A percentile compares a stretch with the other conserved stretches of the same genome.
Conservation (phyloP, 179 eudicot species). For the Spinacia oleracea region DNA sequence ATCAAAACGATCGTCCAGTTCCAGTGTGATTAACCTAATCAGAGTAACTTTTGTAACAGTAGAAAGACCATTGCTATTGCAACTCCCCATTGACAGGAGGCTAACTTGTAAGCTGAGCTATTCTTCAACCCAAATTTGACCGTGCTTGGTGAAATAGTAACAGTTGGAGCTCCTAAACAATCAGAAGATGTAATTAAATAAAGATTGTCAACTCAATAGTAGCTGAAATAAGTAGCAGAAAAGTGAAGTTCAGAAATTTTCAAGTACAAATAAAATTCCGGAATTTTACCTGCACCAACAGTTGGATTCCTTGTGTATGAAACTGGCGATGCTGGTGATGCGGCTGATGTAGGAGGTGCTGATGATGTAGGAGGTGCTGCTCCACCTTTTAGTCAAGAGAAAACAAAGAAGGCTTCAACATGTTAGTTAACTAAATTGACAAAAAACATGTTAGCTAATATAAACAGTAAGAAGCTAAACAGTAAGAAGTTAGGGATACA, state of each 20-base stretch:
- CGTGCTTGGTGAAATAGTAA: conserved; percentile 46
- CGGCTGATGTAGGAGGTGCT: conserved; percentile 40
- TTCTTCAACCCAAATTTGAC: conserved; percentile 39
- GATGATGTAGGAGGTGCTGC: conserved; percentile 45
- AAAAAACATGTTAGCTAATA: not conserved
- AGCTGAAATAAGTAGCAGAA: no score
- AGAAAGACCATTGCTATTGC: conserved; percentile 25
- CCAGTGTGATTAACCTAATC: not conserved
- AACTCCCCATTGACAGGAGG: conserved; percentile 25
- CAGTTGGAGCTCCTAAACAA: conserved; percentile 52
- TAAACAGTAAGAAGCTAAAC: not conserved
- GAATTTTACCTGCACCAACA: conserved; percentile 33
- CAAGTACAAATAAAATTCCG: not conserved
- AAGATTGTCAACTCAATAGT: not conserved
- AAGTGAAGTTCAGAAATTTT: not conserved
- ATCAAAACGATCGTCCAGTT: not conserved
- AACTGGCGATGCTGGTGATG: conserved; percentile 45
- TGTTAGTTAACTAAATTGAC: not conserved
- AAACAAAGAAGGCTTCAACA: not conserved
- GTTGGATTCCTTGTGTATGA: conserved; percentile 41
- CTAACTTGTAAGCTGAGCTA: conserved; percentile 39
- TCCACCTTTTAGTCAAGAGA: conserved; percentile 25
- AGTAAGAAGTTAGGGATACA: not conserved
- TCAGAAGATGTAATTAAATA: not conserved
- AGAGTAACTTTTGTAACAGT: conserved; percentile 15